Evolutionary conservation across 2,329 filamentous ascomycete genomes (phyloP), one percentile per base, ranked within the genome.

Genomic region (Trichophaea hybrida): DNA sequence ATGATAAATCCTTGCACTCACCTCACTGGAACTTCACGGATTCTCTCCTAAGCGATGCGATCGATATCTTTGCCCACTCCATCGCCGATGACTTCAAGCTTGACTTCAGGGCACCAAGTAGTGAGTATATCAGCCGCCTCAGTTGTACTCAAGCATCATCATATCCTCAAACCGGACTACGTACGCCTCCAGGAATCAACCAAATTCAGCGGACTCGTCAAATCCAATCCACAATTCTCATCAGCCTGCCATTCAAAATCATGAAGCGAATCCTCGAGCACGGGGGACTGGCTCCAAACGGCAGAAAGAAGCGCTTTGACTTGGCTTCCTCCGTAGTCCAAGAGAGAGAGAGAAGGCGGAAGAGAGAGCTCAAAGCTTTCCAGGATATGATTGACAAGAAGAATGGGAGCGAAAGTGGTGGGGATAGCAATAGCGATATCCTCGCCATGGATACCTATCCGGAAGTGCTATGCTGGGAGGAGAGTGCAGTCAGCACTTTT

Each of bases 401-500:
- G 32, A 5, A 15, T 35, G 8, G 2, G 7, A 13, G 7, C 13
- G 57, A 34, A 8, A 24, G 12, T 57, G 54, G 57, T 40, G 34
- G 57, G 55, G 35, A 44, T 15, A 57, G 33, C 35, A 57, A 43
- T 34, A 57, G 58, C 37, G 43, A 12, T 10, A 61, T 46, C 32
- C 37, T 31, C 7, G 24, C 24, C 24, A 24, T 24, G 24, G 55
- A 32, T 2, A 43, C 52, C 1, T 57, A 57, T 35, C 31, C 34
- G 4, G 62, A 63, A 40, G 51, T 60, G 13, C 50, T 65, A 37
- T 54, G 55, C 17, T 65, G 63, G 61, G 63, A 65, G 44, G 63
- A 65, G 44, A 63, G 61, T 55, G 61, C 55, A 15, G 54, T 65
- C n/a, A 61, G 57, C 6, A 61, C 61, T 37, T 63, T 65, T 58